Evolutionary conservation across 202 grass and related monocot genomes (phyloP).

Genomic region (Digitaria exilis): DNA sequence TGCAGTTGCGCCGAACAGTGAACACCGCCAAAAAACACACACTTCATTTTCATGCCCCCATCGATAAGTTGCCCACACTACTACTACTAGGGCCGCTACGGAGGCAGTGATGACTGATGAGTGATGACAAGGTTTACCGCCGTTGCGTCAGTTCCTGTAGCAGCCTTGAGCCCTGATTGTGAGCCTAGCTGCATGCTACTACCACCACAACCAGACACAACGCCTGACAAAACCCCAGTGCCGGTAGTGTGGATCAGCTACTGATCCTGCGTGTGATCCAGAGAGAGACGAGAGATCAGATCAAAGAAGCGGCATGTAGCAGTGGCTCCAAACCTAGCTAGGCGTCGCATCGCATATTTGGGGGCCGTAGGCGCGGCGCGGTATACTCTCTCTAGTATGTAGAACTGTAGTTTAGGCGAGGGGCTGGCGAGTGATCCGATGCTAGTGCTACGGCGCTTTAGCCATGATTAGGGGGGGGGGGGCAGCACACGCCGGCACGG

Average conservation of each 20-base stretch:
- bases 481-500: conserved; percentile 25
- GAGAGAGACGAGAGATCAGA: not conserved
- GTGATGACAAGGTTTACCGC: conserved; percentile 3
- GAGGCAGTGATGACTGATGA: no score
- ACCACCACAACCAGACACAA: not conserved
- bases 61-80: not conserved
- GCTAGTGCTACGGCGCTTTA: conserved; percentile 39
- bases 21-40: not conserved
- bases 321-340: not conserved
- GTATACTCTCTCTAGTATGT: no score
- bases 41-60: not conserved
- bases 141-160: not conserved
- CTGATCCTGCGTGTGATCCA: not conserved
- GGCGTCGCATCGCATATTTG: conserved; percentile 16
- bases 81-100: not conserved
- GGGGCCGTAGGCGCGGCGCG: no score
- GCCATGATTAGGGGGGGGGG: conserved; percentile 43
- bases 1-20: not conserved
- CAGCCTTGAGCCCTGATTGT: not conserved
- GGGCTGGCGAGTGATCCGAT: conserved; percentile 56
- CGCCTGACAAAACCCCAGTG: not conserved
- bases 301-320: not conserved
- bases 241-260: not conserved
- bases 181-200: not conserved
- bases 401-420: not conserved